Evolutionary conservation across 2,329 filamentous ascomycete species (phyloP).

Genomic region (Curvularia spicifera): DNA sequence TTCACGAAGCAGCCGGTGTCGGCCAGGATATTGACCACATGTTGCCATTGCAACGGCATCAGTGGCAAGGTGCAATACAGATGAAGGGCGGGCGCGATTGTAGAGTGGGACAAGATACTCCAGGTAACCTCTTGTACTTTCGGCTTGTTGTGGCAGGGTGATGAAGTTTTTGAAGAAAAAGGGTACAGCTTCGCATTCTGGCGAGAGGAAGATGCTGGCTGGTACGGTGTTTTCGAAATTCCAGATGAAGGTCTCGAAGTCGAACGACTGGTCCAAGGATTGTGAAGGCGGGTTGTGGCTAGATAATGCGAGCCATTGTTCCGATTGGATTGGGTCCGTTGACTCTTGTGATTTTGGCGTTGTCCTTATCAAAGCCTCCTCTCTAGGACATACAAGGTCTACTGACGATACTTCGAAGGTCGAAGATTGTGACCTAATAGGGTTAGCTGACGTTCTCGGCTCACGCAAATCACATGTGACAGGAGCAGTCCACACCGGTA

Average conservation of each 20-base stretch:
- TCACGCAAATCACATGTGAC: constrained; percentile 2
- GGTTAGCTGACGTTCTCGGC: constrained; percentile 17
- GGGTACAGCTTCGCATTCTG: constrained; percentile 48
- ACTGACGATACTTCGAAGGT: constrained; percentile 26
- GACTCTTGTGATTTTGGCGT: constrained; percentile 23
- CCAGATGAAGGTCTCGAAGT: constrained; percentile 42
- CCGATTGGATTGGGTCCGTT: constrained; percentile 18
- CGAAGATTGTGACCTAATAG: constrained; percentile 30
- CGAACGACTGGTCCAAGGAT: constrained; percentile 21
- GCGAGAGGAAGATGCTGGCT: constrained; percentile 35
- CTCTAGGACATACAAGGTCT: constrained; percentile 10
- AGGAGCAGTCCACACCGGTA: constrained; percentile 1
- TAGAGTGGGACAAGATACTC: constrained; percentile 50
- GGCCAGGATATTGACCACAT: constrained; percentile 49
- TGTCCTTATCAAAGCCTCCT: constrained; percentile 12
- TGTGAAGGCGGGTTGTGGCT: constrained; percentile 24
- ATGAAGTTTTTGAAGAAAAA: constrained; percentile 54
- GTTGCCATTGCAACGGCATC: constrained; percentile 49
- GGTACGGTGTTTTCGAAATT: constrained; percentile 39
- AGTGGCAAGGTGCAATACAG: constrained; percentile 50
- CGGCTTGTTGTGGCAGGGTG: constrained; percentile 46
- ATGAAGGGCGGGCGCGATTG: constrained; percentile 42
- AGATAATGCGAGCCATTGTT: constrained; percentile 32
- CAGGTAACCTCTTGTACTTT: constrained; percentile 48
- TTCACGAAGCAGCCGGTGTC: constrained; percentile 41